These are phyloP conservation scores for Curvularia spicifera DNA, from an alignment of 2,329 filamentous ascomycete genomes.

Conservation along the genomic window DNA sequence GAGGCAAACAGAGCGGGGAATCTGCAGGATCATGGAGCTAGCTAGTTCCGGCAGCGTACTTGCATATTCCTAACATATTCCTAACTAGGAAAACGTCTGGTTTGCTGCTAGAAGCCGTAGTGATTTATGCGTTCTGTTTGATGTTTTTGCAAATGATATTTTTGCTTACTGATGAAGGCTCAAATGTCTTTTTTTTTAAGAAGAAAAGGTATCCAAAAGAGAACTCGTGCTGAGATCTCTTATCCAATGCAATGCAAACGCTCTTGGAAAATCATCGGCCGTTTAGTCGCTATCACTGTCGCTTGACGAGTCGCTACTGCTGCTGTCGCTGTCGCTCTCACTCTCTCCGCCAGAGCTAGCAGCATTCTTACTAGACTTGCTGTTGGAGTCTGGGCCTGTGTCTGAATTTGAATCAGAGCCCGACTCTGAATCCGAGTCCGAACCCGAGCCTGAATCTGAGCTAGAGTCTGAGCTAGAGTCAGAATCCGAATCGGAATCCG, in stretches of 20 bases:
- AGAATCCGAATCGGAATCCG: conserved; percentile 19
- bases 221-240: not conserved
- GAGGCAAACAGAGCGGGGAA: conserved; percentile 13
- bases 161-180: not conserved
- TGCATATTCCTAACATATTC: conserved; percentile 7
- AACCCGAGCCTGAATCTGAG: no score
- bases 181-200: not conserved
- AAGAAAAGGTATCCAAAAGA: not conserved
- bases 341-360: conserved; percentile 15
- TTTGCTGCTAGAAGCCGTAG: not conserved
- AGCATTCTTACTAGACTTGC: conserved; percentile 12
- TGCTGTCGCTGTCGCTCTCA: conserved; percentile 15
- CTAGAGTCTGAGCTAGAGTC: not conserved
- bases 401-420: conserved; percentile 13
- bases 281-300: conserved; percentile 17
- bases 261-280: not conserved
- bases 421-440: conserved; percentile 11
- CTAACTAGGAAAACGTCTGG: not conserved
- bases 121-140: not conserved
- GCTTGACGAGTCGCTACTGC: no score
- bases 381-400: not conserved
- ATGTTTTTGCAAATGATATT: not conserved
- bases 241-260: not conserved
- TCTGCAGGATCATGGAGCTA: conserved; percentile 10
- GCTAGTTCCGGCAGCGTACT: conserved; percentile 4